Conservation (phyloP, 495 filamentous ascomycete species). For the Penicillium goetzii region DNA sequence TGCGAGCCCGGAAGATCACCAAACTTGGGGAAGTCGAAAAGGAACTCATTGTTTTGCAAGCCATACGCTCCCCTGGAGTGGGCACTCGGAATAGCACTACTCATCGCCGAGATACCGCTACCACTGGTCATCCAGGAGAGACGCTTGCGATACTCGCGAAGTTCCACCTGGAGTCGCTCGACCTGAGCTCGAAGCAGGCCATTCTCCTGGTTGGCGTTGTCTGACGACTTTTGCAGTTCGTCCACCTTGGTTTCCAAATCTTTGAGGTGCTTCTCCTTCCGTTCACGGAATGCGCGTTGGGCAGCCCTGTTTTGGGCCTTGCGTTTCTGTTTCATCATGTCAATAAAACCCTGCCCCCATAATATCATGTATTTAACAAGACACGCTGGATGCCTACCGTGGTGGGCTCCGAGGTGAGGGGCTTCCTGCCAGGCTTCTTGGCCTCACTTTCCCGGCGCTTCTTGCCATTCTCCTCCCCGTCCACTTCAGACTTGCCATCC, state of each 20-base stretch:
- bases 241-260: conserved; percentile 94
- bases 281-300: conserved; percentile 94
- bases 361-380: neutral
- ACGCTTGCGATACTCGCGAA: conserved; percentile 88
- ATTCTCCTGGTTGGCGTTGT: conserved; percentile 84
- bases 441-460: conserved; percentile 82
- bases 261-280: conserved; percentile 96
- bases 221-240: conserved; percentile 86
- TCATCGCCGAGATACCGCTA: conserved; percentile 53
- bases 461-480: conserved; percentile 68
- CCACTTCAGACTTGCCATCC: conserved; percentile 68
- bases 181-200: conserved; percentile 81
- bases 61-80: conserved; percentile 46
- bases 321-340: conserved; percentile 77
- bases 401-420: conserved; percentile 91
- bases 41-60: conserved; percentile 77
- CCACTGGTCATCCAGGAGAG: conserved; percentile 61
- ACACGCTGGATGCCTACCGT: conserved; percentile 65
- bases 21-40: conserved; percentile 95
- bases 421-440: conserved; percentile 97
- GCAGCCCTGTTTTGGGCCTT: conserved; percentile 98
- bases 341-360: conserved; percentile 7
- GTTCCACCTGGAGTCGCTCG: conserved; percentile 80
- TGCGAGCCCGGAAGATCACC: conserved; percentile 74
- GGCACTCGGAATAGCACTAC: conserved; percentile 44